A percentile compares a stretch with the other conserved stretches of the same genome.
These are phyloP conservation scores for Paracoccidioides lutzii DNA, from an alignment of 2,329 filamentous ascomycete species.

Conservation along the genomic window DNA sequence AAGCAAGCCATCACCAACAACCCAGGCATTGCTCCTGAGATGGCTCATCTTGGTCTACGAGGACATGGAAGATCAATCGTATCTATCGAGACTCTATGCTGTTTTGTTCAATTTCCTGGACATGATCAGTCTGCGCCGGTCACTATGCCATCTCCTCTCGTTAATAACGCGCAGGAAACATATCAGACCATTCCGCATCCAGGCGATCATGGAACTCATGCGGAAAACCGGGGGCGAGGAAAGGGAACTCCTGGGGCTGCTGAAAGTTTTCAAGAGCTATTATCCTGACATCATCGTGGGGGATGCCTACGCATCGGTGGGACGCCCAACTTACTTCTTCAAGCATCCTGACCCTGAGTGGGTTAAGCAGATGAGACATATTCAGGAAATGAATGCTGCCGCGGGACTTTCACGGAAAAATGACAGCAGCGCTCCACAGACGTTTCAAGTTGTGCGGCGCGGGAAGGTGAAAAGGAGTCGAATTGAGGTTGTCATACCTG, in stretches of 20 bases:
- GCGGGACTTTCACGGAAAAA: slow-evolving; percentile 5
- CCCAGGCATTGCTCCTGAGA: slow-evolving; percentile 58
- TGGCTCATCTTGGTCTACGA: slow-evolving; percentile 72
- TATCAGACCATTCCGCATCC: slow-evolving; percentile 72
- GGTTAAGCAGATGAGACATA: slow-evolving; percentile 52
- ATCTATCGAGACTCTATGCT: slow-evolving; percentile 57
- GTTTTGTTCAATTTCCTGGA: slow-evolving; percentile 72
- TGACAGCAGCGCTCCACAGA: slow-evolving; percentile 27
- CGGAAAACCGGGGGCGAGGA: slow-evolving; percentile 50
- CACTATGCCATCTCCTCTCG: slow-evolving; percentile 63
- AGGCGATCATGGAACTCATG: slow-evolving; percentile 48
- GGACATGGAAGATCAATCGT: slow-evolving; percentile 48
- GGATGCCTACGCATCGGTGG: slow-evolving; percentile 40
- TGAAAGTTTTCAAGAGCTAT: slow-evolving; percentile 80
- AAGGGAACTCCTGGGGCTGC: slow-evolving; percentile 56
- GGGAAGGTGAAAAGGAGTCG: slow-evolving; percentile 39
- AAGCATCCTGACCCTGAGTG: slow-evolving; percentile 66
- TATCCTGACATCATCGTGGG: slow-evolving; percentile 79
- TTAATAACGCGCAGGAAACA: slow-evolving; percentile 69
- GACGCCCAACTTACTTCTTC: slow-evolving; percentile 23
- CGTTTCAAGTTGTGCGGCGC: slow-evolving; percentile 52
- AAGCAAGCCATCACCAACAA: slow-evolving; percentile 56
- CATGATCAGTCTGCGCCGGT: slow-evolving; percentile 59
- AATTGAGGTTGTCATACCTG: slow-evolving; percentile 44
- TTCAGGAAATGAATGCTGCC: slow-evolving; percentile 44